phyloP scores from a whole-genome alignment of 352 stramenopile species.

The Phytophthora multivora region DNA sequence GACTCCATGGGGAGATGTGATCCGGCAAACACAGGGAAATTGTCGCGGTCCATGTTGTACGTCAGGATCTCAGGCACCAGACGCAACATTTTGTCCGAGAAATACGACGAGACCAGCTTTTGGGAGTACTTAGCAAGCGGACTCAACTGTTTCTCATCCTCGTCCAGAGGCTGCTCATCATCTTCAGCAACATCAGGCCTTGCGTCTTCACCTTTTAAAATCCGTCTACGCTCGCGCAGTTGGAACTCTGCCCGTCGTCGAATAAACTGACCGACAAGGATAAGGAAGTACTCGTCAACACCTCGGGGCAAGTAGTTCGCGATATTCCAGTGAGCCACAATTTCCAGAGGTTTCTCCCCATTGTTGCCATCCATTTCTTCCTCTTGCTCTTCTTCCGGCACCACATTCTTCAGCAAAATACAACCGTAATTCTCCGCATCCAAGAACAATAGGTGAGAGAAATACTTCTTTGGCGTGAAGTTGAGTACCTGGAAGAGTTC shows the following conservation, averaged over 20 bases:
- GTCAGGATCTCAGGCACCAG: slow-evolving; percentile 78
- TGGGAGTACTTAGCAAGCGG: slow-evolving; percentile 76
- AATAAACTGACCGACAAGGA: slow-evolving; percentile 91
- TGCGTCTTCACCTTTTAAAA: slow-evolving; percentile 15
- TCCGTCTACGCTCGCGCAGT: slow-evolving; percentile 30
- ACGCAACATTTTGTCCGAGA: slow-evolving; percentile 80
- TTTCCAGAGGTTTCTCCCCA: slow-evolving; percentile 49
- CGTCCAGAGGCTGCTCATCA: slow-evolving; percentile 44
- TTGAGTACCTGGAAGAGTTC: slow-evolving; percentile 85
- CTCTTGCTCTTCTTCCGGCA: slow-evolving; percentile 30
- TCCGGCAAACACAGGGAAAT: slow-evolving; percentile 86
- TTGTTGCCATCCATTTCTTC: slow-evolving; percentile 24
- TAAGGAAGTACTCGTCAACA: slow-evolving; percentile 87
- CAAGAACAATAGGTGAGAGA: slow-evolving; percentile 94
- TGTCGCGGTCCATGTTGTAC: slow-evolving; percentile 65
- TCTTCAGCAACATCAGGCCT: slow-evolving; percentile 28
- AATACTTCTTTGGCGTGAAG: slow-evolving; percentile 82
- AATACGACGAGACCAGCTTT: slow-evolving; percentile 70
- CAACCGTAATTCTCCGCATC: slow-evolving; percentile 97
- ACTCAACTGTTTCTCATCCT: slow-evolving; percentile 55
- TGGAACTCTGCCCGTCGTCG: slow-evolving; percentile 72
- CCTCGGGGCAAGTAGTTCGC: slow-evolving; percentile 83
- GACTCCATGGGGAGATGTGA: slow-evolving; percentile 84
- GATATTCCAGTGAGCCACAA: slow-evolving; percentile 91
- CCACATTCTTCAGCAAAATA: slow-evolving; percentile 73